Conservation (phyloP, 306 rosid genomes). For the Pyrus bretschneideri region DNA sequence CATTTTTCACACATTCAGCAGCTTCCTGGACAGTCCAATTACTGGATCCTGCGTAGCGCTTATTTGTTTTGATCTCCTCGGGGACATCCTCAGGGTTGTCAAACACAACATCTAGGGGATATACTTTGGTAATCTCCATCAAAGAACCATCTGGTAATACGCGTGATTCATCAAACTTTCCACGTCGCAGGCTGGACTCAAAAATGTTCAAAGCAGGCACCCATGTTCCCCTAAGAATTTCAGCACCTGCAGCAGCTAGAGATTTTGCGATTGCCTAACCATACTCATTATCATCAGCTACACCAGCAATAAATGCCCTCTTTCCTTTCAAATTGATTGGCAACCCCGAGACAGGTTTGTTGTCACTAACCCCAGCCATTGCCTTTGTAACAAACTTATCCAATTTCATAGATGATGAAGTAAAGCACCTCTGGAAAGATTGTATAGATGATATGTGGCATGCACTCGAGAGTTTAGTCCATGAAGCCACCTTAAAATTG, state of each 20-base stretch:
- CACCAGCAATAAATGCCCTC: constrained; percentile 94
- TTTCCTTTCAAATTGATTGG: constrained; percentile 87
- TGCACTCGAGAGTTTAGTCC: constrained; percentile 52
- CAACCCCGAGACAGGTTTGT: constrained; percentile 53
- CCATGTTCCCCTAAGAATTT: constrained; percentile 96
- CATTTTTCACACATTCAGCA: constrained; percentile 77
- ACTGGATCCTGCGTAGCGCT: constrained; percentile 88
- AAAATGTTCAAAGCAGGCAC: constrained; percentile 97
- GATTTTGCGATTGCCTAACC: constrained; percentile 99
- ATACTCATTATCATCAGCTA: constrained; percentile 92
- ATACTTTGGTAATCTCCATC: constrained; percentile 81
- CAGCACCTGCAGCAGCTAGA: constrained; percentile 96
- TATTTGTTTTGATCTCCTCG: constrained; percentile 84
- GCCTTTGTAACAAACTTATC: constrained; percentile 54
- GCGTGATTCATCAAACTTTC: constrained; percentile 88
- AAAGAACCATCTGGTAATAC: constrained; percentile 77
- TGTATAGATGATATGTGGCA: constrained; percentile 42
- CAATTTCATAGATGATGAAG: constrained; percentile 28
- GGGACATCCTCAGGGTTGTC: constrained; percentile 90
- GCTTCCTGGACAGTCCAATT: constrained; percentile 97
- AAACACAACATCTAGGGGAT: constrained; percentile 89
- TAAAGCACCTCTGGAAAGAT: constrained; percentile 30
- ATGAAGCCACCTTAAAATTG: constrained; percentile 35
- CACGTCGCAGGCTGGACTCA: constrained; percentile 88
- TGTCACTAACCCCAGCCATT: constrained; percentile 42